These are phyloP conservation scores for Pseudocercospora vitis DNA, from an alignment of 2,329 filamentous ascomycete species.

Conservation along the genomic window DNA sequence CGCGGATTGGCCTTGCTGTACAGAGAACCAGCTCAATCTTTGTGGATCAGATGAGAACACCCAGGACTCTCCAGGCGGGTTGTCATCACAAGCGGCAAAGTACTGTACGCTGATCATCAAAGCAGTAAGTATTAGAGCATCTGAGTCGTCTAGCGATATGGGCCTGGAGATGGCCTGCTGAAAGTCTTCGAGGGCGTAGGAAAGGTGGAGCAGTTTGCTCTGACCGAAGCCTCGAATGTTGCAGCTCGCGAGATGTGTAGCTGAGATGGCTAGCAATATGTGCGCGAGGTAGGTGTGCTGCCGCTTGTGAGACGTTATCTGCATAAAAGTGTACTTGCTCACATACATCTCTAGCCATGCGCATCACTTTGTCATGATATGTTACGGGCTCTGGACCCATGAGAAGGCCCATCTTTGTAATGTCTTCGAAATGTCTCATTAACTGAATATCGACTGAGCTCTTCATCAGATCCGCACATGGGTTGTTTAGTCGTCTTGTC, in stretches of 20 bases:
- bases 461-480: conserved; percentile 4
- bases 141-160: conserved; percentile 15
- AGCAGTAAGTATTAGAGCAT: conserved; percentile 17
- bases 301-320: background rate
- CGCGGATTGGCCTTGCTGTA: conserved; percentile 18
- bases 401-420: conserved; percentile 14
- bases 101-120: conserved; percentile 17
- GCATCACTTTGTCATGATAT: conserved; percentile 15
- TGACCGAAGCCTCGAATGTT: conserved; percentile 6
- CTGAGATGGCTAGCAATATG: conserved; percentile 15
- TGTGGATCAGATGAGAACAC: conserved; percentile 10
- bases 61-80: conserved; percentile 10
- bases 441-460: conserved; percentile 10
- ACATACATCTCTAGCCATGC: conserved; percentile 14
- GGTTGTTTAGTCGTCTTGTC: background rate
- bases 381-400: conserved; percentile 14
- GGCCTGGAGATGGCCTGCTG: conserved; percentile 16
- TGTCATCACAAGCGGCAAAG: conserved; percentile 1
- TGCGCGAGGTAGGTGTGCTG: conserved; percentile 18
- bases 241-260: conserved; percentile 12
- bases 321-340: background rate
- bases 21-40: conserved; percentile 16
- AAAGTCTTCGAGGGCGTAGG: conserved; percentile 15
- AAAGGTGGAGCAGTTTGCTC: conserved; percentile 14
- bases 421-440: conserved; percentile 16